Evolutionary conservation across 257 asterid species (phyloP), one percentile per base, ranked within the genome.

Genomic region (Fraxinus pennsylvanica): DNA sequence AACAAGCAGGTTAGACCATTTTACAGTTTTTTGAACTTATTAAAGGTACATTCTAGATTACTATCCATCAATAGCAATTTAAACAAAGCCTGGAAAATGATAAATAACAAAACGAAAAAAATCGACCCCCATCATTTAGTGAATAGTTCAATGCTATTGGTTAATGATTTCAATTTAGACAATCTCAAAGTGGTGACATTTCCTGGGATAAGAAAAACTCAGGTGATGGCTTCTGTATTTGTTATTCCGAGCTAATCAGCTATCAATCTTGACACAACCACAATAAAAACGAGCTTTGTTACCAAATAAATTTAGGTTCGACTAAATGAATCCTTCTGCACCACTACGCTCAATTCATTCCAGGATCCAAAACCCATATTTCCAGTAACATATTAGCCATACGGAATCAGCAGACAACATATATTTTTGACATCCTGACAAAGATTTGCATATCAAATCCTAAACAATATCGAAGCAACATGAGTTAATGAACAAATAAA

Each of bases 1-100:
- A 72, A 30, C 22, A 39, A 38, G 8, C 22, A 67, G 21, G 21
- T 25, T 29, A 35, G 25, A 65, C 35, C 33, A n/a, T 32, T 36
- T 45, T 1, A 73, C 22, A 15, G 79, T 22, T 57, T 73, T 69
- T 65, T 19, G 14, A 14, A 27, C 27, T 13, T 15, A 57, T 45
- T 41, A 36, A 12, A 68, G 73, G 45, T 74, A 73, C 50, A 70
- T 80, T 74, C 57, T 19, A 22, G 78, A 73, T 21, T 30, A 8
- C 73, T 76, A 81, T 75, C 70, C 66, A 63, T 61, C 59, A 74
- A 80, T 78, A 71, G 33, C 76, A 50, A 73, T 50, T 22, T 13
- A 73, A 36, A 36, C 41, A 36, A 36, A 36, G 41, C 8, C 41
- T 36, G 41, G 41, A 36, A 38, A 38, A 38, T 7, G 43, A 38